These are phyloP conservation scores for Cystodermella granulosa DNA, from an alignment of 1,284 basidiomycete genomes.

Conservation along the genomic window DNA sequence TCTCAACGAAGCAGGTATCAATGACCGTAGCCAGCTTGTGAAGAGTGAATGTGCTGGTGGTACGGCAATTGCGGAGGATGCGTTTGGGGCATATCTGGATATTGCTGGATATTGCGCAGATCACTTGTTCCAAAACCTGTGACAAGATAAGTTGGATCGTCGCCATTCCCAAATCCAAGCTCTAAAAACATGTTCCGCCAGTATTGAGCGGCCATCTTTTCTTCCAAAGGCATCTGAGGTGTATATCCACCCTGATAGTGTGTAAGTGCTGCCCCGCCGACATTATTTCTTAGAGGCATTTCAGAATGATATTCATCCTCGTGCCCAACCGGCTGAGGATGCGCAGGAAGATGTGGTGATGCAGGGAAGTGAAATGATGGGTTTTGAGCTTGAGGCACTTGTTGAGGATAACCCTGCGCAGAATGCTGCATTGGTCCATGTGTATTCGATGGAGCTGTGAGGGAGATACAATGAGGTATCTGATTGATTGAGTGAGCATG, in stretches of 20 bases:
- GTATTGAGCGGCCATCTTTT: slow-evolving; percentile 56
- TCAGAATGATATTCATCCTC: slow-evolving; percentile 22
- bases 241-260: not conserved
- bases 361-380: slow-evolving; percentile 42
- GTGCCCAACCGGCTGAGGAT: slow-evolving; percentile 23
- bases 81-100: slow-evolving; percentile 19
- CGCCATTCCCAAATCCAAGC: slow-evolving; percentile 53
- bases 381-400: slow-evolving; percentile 29
- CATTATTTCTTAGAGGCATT: slow-evolving; percentile 11
- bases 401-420: slow-evolving; percentile 37
- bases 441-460: slow-evolving; percentile 13
- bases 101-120: slow-evolving; percentile 17
- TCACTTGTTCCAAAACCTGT: slow-evolving; percentile 15
- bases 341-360: slow-evolving; percentile 39
- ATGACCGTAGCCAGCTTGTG: slow-evolving; percentile 28
- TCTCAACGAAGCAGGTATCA: too few relatives aligned
- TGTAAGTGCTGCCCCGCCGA: not conserved
- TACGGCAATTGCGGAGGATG: slow-evolving; percentile 22
- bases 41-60: slow-evolving; percentile 23
- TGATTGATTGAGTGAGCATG: slow-evolving; percentile 9
- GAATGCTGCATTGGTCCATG: slow-evolving; percentile 26
- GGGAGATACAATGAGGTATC: slow-evolving; percentile 6
- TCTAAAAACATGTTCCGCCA: slow-evolving; percentile 68
- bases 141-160: slow-evolving; percentile 29
- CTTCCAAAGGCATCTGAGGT: not conserved